Conservation (phyloP, 257 asterid species). For the Salvia miltiorrhiza region DNA sequence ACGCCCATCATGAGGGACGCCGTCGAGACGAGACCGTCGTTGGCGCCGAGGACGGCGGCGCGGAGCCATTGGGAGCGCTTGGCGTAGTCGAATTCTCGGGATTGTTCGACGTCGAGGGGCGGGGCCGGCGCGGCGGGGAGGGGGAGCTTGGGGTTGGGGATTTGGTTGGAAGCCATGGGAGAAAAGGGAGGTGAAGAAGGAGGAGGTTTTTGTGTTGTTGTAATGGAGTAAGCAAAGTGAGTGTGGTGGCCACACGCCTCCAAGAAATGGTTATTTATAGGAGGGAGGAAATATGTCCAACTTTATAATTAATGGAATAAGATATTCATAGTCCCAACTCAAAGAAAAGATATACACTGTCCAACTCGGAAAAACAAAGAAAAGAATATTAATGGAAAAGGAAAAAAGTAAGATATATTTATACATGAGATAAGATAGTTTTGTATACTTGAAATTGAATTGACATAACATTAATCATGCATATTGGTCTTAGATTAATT, state of each 20-base stretch:
- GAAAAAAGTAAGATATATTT: too few species aligned
- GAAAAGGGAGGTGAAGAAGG: not conserved
- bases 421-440: too few species aligned
- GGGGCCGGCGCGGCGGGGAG: conserved; percentile 3
- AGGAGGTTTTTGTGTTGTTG: not conserved
- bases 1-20: conserved; percentile 88
- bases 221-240: not conserved
- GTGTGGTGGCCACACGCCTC: conserved; percentile 45
- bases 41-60: conserved; percentile 88
- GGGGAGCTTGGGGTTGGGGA: conserved; percentile 13
- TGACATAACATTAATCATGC: too few species aligned
- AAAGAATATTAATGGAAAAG: too few species aligned
- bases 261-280: conserved; percentile 26
- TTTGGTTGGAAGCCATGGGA: conserved; percentile 30
- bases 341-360: too few species aligned
- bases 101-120: conserved; percentile 21
- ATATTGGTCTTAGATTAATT: too few species aligned
- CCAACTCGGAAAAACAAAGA: too few species aligned
- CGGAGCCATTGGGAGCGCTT: conserved; percentile 81
- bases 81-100: conserved; percentile 44
- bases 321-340: not conserved
- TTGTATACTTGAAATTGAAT: too few species aligned
- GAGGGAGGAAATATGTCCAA: not conserved
- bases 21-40: conserved; percentile 73
- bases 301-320: not conserved